Conservation (phyloP, 2,329 filamentous ascomycete genomes). For the Zymoseptoria tritici region DNA sequence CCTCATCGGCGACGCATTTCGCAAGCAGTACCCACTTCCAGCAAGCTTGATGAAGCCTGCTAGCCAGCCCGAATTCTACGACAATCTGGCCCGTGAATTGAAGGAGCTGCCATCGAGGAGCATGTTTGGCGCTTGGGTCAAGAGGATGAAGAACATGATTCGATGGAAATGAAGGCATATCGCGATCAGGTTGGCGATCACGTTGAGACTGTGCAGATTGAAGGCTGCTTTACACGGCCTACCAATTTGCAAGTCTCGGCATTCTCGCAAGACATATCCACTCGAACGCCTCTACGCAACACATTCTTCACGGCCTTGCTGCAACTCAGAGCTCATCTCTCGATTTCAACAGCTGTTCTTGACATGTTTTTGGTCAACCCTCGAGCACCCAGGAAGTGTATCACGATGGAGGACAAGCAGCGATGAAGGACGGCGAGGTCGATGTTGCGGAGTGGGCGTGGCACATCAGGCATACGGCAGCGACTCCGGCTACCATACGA, state of each 20-base stretch:
- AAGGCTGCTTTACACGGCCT: not conserved
- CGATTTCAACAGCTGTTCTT: not conserved
- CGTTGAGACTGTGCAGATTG: not conserved
- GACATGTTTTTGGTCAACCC: not conserved
- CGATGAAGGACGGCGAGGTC: not conserved
- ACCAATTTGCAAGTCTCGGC: too few species aligned
- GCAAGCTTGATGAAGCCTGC: constrained; percentile 41
- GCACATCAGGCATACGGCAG: not conserved
- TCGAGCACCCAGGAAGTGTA: not conserved
- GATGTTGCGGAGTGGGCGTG: not conserved
- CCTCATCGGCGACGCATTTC: constrained; percentile 53
- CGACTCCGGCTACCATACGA: too few species aligned
- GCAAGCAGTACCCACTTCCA: constrained; percentile 43
- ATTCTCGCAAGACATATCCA: too few species aligned
- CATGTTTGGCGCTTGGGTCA: constrained; percentile 39
- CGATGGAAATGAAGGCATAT: constrained; percentile 33
- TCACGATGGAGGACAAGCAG: not conserved
- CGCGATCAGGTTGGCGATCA: not conserved
- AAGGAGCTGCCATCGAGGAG: constrained; percentile 46
- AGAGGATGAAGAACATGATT: constrained; percentile 43
- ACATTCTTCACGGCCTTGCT: not conserved
- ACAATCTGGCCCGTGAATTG: constrained; percentile 45
- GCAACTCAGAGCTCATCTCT: not conserved
- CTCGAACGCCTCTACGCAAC: not conserved
- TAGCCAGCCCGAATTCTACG: constrained; percentile 47